phyloP scores from a whole-genome alignment of 306 rosid genomes.

The Styphnolobium japonicum region DNA sequence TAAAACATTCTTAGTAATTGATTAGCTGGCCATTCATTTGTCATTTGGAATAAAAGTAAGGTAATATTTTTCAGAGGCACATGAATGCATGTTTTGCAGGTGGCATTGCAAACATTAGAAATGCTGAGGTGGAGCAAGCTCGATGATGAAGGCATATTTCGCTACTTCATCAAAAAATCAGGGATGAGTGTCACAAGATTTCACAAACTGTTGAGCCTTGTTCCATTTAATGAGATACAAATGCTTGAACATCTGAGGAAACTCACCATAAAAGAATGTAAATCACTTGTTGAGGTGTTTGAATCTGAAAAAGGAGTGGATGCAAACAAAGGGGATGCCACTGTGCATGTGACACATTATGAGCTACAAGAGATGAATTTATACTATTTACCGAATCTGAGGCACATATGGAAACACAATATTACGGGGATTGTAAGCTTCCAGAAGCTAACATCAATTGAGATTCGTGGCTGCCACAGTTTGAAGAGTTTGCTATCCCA shows the following conservation, averaged over 20 bases:
- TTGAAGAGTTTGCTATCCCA: not conserved
- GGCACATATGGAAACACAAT: not conserved
- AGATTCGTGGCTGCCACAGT: not conserved
- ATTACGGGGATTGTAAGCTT: not conserved
- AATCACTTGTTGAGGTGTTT: too few relatives aligned
- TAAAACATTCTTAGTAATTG: too few relatives aligned
- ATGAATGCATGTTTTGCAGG: too few relatives aligned
- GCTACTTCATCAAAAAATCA: not conserved
- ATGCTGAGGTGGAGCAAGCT: not conserved
- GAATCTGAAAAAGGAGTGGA: too few relatives aligned
- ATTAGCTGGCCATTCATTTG: too few relatives aligned
- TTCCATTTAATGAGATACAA: not conserved
- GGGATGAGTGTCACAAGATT: not conserved
- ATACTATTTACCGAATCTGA: not conserved
- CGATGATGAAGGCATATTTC: not conserved
- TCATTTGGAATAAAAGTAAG: too few relatives aligned
- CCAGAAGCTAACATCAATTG: not conserved
- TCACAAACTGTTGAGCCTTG: not conserved
- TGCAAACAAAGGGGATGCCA: too few relatives aligned
- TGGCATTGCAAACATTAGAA: not conserved
- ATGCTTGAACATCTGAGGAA: too few relatives aligned
- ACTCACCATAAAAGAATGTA: too few relatives aligned
- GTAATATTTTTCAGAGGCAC: too few relatives aligned
- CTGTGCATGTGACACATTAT: not conserved
- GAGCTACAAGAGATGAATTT: not conserved